A percentile compares a stretch with the other conserved stretches of the same genome.
phyloP scores from a whole-genome alignment of 345 rosid genomes.

The Eucalyptus paniculata region DNA sequence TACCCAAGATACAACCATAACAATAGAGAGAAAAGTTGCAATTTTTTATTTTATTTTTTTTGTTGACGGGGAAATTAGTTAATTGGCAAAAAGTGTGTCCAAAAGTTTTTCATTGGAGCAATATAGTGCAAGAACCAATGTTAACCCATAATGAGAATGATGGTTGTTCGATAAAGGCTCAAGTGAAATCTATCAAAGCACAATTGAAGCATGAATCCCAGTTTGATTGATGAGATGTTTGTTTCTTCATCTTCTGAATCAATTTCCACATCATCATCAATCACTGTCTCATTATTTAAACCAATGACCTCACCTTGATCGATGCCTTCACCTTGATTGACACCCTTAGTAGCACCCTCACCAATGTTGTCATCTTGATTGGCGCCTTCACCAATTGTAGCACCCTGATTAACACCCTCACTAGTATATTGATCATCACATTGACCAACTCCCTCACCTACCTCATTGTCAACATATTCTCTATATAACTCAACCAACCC shows the following conservation, averaged over 20 bases:
- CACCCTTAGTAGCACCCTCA: not conserved
- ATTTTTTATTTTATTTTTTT: too few species aligned
- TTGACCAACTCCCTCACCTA: not conserved
- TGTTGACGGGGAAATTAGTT: too few species aligned
- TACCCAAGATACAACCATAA: not conserved
- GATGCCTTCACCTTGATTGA: fast-evolving
- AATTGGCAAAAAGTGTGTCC: not conserved
- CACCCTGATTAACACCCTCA: not conserved
- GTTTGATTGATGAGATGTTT: fast-evolving
- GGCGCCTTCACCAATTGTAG: not conserved
- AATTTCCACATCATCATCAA: not conserved
- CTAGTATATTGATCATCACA: too few species aligned
- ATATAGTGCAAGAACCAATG: not conserved
- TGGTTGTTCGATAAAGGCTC: not conserved
- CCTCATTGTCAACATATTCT: not conserved
- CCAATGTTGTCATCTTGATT: not conserved
- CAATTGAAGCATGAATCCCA: too few species aligned
- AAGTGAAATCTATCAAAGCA: not conserved
- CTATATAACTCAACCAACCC: not conserved
- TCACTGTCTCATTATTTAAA: too few species aligned
- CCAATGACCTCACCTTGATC: not conserved
- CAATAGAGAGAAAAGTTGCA: not conserved
- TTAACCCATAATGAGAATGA: not conserved
- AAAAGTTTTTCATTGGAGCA: not conserved
- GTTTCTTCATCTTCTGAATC: not conserved